phyloP scores from a whole-genome alignment of 1,284 basidiomycete genomes.

The Microbotryomycetes sp. region DNA sequence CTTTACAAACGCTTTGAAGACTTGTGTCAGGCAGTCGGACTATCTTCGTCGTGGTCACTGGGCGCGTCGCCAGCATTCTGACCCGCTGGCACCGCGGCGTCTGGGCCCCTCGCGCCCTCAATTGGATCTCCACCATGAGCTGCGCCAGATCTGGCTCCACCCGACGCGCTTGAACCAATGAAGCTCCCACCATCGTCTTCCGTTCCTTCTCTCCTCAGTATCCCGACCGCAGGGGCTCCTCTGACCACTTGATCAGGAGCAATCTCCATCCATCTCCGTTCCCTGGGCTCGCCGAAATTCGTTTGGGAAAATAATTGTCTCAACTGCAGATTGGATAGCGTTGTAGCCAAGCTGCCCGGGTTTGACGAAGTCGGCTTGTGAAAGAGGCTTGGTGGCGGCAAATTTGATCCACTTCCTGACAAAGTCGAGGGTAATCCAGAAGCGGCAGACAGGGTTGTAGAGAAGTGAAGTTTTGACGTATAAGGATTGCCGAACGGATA shows the following conservation, averaged over 20 bases:
- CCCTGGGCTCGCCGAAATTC: slow-evolving; percentile 16
- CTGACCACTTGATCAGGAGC: slow-evolving; percentile 9
- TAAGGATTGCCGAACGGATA: slow-evolving; percentile 38
- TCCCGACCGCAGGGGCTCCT: not conserved
- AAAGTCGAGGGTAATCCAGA: not conserved
- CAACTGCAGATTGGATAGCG: slow-evolving; percentile 21
- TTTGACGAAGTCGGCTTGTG: not conserved
- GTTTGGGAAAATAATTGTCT: slow-evolving; percentile 11
- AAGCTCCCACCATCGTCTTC: not conserved
- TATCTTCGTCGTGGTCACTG: slow-evolving; percentile 2
- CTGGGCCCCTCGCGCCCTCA: slow-evolving; percentile 10
- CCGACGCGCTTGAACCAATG: slow-evolving; percentile 6
- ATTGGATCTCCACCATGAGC: not conserved
- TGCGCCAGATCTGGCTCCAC: not conserved
- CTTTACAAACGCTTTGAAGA: no score
- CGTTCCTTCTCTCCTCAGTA: not conserved
- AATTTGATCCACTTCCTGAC: not conserved
- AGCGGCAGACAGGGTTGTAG: not conserved
- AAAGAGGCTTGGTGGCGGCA: not conserved
- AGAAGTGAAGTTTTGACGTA: slow-evolving; percentile 7
- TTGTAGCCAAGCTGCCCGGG: slow-evolving; percentile 18
- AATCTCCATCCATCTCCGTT: slow-evolving; percentile 21
- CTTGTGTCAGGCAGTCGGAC: no score
- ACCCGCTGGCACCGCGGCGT: slow-evolving; percentile 18
- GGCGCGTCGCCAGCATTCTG: slow-evolving; percentile 24